phyloP scores from a whole-genome alignment of 305 asterid genomes.

The Fraxinus albicans region DNA sequence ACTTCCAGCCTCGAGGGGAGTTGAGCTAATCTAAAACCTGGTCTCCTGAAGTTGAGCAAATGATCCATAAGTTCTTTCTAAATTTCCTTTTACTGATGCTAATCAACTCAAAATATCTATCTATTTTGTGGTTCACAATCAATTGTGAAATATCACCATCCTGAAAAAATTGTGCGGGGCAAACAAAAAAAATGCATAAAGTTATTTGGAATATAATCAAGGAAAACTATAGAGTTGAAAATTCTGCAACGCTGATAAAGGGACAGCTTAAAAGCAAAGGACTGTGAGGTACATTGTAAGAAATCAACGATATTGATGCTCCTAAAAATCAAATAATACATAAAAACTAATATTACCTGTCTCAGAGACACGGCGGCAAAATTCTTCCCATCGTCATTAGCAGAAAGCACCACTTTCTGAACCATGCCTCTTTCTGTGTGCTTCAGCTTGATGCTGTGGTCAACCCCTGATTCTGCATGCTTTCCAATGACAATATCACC shows the following conservation, averaged over 20 bases:
- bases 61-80: not conserved
- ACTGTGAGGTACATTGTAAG: not conserved
- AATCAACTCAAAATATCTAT: not conserved
- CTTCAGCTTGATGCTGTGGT: conserved; percentile 85
- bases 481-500: conserved; percentile 92
- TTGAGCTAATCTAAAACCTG: not conserved
- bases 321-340: conserved; percentile 1
- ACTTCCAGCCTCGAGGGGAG: not conserved
- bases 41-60: not conserved
- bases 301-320: conserved; percentile 9
- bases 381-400: conserved; percentile 86
- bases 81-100: not conserved
- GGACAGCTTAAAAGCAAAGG: not conserved
- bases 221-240: not conserved
- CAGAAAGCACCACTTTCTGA: conserved; percentile 78
- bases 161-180: not conserved
- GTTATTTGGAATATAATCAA: not conserved
- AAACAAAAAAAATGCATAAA: not conserved
- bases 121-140: not conserved
- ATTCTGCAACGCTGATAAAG: not conserved
- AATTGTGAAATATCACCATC: not conserved
- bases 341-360: conserved; percentile 54
- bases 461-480: conserved; percentile 74
- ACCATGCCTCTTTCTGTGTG: conserved; percentile 96
- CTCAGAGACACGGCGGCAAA: conserved; percentile 82